These are phyloP conservation scores for Citrus mangshanensis DNA, from an alignment of 345 rosid genomes.

Conservation along the genomic window DNA sequence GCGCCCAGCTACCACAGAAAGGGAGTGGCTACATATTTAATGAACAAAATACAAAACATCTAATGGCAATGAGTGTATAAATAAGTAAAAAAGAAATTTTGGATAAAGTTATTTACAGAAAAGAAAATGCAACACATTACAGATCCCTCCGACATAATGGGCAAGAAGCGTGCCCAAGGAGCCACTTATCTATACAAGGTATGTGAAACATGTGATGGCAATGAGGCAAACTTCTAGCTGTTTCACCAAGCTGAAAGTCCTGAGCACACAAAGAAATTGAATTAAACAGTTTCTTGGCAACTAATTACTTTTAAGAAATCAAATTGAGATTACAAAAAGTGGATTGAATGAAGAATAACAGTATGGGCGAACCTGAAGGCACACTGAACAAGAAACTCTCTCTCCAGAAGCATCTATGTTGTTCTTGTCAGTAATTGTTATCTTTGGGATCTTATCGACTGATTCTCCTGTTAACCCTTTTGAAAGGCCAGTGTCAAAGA, in stretches of 20 bases:
- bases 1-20: conserved; percentile 11
- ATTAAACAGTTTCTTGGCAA: neutral
- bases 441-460: conserved; percentile 80
- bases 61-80: conserved; percentile 7
- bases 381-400: conserved; percentile 82
- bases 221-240: conserved; percentile 87
- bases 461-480: conserved; percentile 80
- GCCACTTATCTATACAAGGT: conserved; percentile 98
- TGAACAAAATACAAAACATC: conserved; percentile 16
- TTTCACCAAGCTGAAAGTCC: conserved; percentile 95
- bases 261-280: conserved; percentile 27
- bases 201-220: conserved; percentile 98
- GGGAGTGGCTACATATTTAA: conserved; percentile 9
- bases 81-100: conserved; percentile 15
- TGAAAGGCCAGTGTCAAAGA: conserved; percentile 76
- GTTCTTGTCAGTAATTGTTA: conserved; percentile 62
- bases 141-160: conserved; percentile 94
- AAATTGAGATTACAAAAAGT: neutral
- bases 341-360: neutral
- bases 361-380: conserved; percentile 73
- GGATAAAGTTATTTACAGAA: conserved; percentile 20
- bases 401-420: conserved; percentile 72
- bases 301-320: too few relatives aligned
- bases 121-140: conserved; percentile 22
- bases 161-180: conserved; percentile 81